Percentiles rank a stretch among this genome's conserved stretches.
Conservation (phyloP, 257 asterid genomes). For the Verbascum thapsus region DNA sequence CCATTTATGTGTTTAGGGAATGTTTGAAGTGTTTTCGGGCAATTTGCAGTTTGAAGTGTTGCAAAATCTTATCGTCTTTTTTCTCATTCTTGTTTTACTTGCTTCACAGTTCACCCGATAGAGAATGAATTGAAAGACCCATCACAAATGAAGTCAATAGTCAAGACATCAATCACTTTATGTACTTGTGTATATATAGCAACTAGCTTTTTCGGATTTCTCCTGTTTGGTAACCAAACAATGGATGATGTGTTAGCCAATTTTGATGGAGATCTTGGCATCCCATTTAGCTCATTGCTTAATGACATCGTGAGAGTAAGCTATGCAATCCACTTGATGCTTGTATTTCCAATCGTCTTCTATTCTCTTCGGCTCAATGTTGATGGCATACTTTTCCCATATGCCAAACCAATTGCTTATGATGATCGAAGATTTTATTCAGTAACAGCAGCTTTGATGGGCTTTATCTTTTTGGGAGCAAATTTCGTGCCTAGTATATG, state of each 20-base stretch:
- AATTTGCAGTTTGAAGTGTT: too few species aligned
- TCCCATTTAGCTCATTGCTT: slow-evolving; percentile 63
- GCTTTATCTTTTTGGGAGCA: slow-evolving; percentile 75
- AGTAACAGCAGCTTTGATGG: slow-evolving; percentile 62
- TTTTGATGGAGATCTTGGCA: slow-evolving; percentile 83
- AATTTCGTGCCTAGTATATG: slow-evolving; percentile 83
- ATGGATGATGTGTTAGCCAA: slow-evolving; percentile 85
- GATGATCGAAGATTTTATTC: slow-evolving; percentile 65
- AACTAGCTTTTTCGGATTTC: slow-evolving; percentile 83
- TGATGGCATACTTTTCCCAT: slow-evolving; percentile 73
- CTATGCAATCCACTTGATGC: slow-evolving; percentile 87
- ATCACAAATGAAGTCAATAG: slow-evolving; percentile 70
- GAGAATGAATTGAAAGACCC: slow-evolving; percentile 79
- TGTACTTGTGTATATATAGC: slow-evolving; percentile 72
- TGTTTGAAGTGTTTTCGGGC: too few species aligned
- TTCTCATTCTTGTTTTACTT: slow-evolving; percentile 16
- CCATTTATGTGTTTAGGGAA: too few species aligned
- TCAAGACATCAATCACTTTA: slow-evolving; percentile 63
- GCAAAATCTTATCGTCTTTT: slow-evolving; percentile 4
- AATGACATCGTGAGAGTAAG: slow-evolving; percentile 78
- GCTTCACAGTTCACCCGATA: slow-evolving; percentile 71
- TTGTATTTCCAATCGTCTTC: slow-evolving; percentile 80
- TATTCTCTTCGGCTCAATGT: slow-evolving; percentile 81
- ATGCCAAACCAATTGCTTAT: slow-evolving; percentile 60
- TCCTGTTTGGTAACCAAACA: slow-evolving; percentile 74